These are phyloP conservation scores for Geotrichum citri-aurantii DNA, from an alignment of 1,139 yeast genomes.

Conservation along the genomic window DNA sequence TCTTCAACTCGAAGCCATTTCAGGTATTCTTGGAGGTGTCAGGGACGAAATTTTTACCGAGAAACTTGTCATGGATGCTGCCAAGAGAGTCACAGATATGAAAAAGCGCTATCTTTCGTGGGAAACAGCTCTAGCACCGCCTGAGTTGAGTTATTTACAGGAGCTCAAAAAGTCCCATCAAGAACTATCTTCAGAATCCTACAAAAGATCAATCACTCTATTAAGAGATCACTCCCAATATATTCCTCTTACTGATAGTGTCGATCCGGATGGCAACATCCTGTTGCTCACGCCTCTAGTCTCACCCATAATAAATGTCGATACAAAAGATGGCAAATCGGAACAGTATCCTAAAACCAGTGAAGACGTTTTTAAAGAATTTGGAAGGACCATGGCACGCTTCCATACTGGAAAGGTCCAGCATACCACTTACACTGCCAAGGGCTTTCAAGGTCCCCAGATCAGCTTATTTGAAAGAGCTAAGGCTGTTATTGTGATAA, in stretches of 20 bases:
- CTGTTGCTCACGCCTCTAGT: background rate
- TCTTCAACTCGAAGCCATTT: constrained; percentile 57
- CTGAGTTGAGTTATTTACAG: constrained; percentile 32
- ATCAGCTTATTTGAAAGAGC: constrained; percentile 52
- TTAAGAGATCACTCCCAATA: constrained; percentile 50
- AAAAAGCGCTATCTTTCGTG: constrained; percentile 46
- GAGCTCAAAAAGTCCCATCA: constrained; percentile 43
- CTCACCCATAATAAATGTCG: constrained; percentile 23
- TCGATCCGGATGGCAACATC: constrained; percentile 31
- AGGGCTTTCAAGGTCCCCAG: constrained; percentile 56
- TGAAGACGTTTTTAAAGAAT: constrained; percentile 51
- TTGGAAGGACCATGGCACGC: constrained; percentile 30
- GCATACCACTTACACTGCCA: constrained; percentile 61
- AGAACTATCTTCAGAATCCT: constrained; percentile 44
- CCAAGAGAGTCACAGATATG: constrained; percentile 43
- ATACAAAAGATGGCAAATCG: constrained; percentile 22
- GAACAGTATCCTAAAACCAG: constrained; percentile 40
- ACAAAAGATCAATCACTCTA: constrained; percentile 50
- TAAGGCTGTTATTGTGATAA: constrained; percentile 52
- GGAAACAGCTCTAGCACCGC: constrained; percentile 42
- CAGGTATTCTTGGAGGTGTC: constrained; percentile 49
- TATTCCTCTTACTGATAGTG: constrained; percentile 47
- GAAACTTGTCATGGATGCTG: constrained; percentile 42
- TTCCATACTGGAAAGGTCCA: constrained; percentile 43
- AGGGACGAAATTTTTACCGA: constrained; percentile 49